phyloP scores from a whole-genome alignment of 2,329 filamentous ascomycete species.

The Fusarium sp. region DNA sequence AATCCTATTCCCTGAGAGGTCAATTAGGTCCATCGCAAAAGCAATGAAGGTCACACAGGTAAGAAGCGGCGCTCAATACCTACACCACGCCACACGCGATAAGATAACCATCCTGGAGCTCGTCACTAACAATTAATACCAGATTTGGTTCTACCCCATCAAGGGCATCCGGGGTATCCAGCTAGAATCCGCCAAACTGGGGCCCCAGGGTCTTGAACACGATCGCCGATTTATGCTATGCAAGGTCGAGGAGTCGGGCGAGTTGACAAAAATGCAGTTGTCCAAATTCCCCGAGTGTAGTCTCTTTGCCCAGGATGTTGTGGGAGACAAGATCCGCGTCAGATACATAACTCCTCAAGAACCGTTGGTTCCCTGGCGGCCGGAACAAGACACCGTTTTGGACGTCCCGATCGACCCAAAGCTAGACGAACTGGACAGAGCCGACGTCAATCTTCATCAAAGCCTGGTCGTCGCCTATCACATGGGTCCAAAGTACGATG shows the following conservation, averaged over 20 bases:
- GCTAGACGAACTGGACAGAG: slow-evolving; percentile 52
- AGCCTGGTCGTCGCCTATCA: slow-evolving; percentile 66
- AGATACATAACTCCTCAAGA: slow-evolving; percentile 52
- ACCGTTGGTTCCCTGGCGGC: slow-evolving; percentile 50
- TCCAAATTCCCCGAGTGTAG: slow-evolving; percentile 64
- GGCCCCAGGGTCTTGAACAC: slow-evolving; percentile 67
- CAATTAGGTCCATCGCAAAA: slow-evolving; percentile 7
- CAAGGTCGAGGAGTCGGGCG: slow-evolving; percentile 54
- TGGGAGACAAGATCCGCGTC: slow-evolving; percentile 52
- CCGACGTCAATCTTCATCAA: slow-evolving; percentile 65
- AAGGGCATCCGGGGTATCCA: slow-evolving; percentile 72
- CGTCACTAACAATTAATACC: slow-evolving; percentile 11
- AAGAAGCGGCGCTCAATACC: slow-evolving; percentile 1
- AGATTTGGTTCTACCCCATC: slow-evolving; percentile 75
- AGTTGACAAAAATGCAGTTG: slow-evolving; percentile 67
- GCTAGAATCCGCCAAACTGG: slow-evolving; percentile 61
- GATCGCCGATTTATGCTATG: slow-evolving; percentile 77
- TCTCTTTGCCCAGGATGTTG: slow-evolving; percentile 68
- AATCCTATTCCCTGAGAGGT: slow-evolving; percentile 13
- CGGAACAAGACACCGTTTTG: slow-evolving; percentile 53
- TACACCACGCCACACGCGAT: neutral
- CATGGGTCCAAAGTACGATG: slow-evolving; percentile 66
- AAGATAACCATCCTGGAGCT: neutral
- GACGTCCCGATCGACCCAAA: slow-evolving; percentile 66
- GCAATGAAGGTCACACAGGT: slow-evolving; percentile 48